Evolutionary conservation across 306 rosid species (phyloP), one percentile per base, ranked within the genome.

Genomic region (Psophocarpus tetragonolobus): DNA sequence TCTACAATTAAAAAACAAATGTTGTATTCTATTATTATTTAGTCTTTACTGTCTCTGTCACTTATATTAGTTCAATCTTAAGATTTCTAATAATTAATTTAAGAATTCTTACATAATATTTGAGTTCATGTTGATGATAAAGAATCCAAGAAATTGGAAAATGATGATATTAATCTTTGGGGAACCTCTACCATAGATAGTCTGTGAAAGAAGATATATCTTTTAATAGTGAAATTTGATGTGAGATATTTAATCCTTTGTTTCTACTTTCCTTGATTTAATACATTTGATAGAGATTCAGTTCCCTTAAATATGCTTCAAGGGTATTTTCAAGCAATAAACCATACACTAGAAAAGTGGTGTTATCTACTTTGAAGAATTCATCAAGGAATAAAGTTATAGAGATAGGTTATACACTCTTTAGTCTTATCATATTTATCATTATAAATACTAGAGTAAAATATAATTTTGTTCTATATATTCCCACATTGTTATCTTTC

Each of bases 381-480:
- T 76, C 88, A 57, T 92, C 98, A 67, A 94, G 97, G 87, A 94
- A 94, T 71, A 94, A 90, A 85, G 83, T 78, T 74, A 51, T 92
- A 64, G 93, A 94, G 77, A 84, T 92, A 84, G 98, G 98, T 94
- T 56, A 84, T 66, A 69, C 53, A 72, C 53, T 67, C 79, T 21
- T 71, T 14, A 45, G 11, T 74, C 58, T 68, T 35, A 30, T 73
- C 53, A 50, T 62, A 27, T 82, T 74, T 35, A 47, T 65, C 61
- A 57, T 70, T 14, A n/a, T 30, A 30, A 64, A n/a, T n/a, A 64
- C 8, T 63, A 1, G 26, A 17, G 42, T 63, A 63, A 63, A 63
- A 33, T 4, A 17, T 15, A 15, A 63, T 33, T 33, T 33, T 33
- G 15, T 74, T 75, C 44, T 62, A 24, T 32, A 54, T 21, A 27